These are phyloP conservation scores for Piromyces sp. DNA, from an alignment of 192 early-diverging fungal genomes.

Conservation along the genomic window DNA sequence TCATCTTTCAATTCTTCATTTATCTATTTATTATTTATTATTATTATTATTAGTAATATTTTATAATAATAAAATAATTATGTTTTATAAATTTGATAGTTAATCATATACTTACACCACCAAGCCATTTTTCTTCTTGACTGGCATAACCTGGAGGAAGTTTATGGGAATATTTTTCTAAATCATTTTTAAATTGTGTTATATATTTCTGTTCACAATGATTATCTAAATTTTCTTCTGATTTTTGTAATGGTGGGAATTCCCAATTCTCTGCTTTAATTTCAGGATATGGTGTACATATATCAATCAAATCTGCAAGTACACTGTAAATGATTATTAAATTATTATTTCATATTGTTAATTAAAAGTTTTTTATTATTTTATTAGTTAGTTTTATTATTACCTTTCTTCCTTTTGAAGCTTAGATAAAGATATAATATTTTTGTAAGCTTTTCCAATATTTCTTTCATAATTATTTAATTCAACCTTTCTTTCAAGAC, in stretches of 20 bases:
- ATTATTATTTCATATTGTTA: too few relatives aligned
- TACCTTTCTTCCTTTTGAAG: constrained; percentile 6
- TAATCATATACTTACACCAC: not conserved
- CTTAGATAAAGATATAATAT: constrained; percentile 7
- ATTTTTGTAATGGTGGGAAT: constrained; percentile 4
- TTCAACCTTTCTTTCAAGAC: constrained; percentile 17
- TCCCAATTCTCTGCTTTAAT: constrained; percentile 16
- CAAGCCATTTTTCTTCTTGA: not conserved
- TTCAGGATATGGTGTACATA: constrained; percentile 16
- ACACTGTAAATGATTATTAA: too few relatives aligned
- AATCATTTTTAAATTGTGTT: constrained; percentile 13
- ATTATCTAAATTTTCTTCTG: constrained; percentile 5
- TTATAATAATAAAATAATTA: not conserved
- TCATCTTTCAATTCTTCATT: not conserved
- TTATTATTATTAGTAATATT: not conserved
- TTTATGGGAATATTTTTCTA: constrained; percentile 10
- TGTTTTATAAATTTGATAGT: too few relatives aligned
- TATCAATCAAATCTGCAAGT: constrained; percentile 14
- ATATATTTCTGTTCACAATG: not conserved
- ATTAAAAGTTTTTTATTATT: constrained; percentile 13
- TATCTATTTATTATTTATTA: not conserved
- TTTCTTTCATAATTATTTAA: constrained; percentile 14
- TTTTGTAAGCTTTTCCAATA: constrained; percentile 12
- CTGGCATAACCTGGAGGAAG: constrained; percentile 26
- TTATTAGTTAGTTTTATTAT: not conserved